Percentiles rank a stretch among this genome's conserved stretches.
These are phyloP conservation scores for Rehmannia glutinosa DNA, from an alignment of 257 asterid species.

Conservation along the genomic window DNA sequence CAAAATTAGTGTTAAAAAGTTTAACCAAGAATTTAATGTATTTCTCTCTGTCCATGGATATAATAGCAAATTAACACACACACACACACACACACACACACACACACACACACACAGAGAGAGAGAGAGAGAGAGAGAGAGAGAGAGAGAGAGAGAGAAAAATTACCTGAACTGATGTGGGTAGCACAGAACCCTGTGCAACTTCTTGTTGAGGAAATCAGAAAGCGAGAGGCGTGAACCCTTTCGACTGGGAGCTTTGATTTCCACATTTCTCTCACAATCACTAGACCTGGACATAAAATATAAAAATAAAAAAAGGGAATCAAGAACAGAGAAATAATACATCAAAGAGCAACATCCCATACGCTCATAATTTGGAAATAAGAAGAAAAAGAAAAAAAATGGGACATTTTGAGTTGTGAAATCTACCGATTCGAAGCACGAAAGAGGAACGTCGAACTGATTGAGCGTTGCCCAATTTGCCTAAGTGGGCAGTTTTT, in stretches of 20 bases:
- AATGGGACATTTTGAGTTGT: not conserved
- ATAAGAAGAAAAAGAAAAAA: not conserved
- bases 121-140: no score
- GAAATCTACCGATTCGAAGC: slow-evolving; percentile 40
- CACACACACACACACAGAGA: not conserved
- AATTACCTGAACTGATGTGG: slow-evolving; percentile 45
- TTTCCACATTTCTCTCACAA: slow-evolving; percentile 23
- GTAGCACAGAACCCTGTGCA: slow-evolving; percentile 55
- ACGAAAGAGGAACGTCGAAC: slow-evolving; percentile 49
- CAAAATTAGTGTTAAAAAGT: not conserved
- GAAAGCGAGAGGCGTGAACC: slow-evolving; percentile 51
- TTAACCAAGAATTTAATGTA: not conserved
- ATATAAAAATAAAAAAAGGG: not conserved
- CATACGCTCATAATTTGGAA: not conserved
- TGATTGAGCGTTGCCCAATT: slow-evolving; percentile 68
- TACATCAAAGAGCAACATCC: not conserved
- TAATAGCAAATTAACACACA: not conserved
- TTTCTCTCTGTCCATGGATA: not conserved
- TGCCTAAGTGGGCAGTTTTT: slow-evolving; percentile 36
- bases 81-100: not conserved
- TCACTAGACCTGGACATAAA: slow-evolving; percentile 35
- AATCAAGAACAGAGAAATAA: not conserved
- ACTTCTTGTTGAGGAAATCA: slow-evolving; percentile 57
- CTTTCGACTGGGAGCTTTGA: slow-evolving; percentile 29
- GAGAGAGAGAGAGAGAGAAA: no score